Evolutionary conservation across 2,329 filamentous ascomycete species (phyloP), one percentile per base, ranked within the genome.

Genomic region (Drechmeria coniospora): DNA sequence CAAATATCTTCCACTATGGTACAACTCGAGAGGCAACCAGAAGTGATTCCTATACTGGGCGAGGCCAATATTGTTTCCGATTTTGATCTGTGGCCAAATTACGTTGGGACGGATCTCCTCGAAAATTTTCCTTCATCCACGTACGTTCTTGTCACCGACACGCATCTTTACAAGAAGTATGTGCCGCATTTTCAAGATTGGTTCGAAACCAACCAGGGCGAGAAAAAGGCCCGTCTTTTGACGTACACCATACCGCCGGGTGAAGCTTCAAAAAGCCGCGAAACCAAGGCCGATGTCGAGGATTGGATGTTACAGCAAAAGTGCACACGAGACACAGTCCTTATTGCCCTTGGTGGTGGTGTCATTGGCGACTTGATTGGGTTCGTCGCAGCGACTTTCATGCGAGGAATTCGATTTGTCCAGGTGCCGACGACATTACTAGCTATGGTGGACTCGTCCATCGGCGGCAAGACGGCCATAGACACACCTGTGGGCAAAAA

Each of bases 291-390:
- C 25, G 79, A 87, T 43, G 86, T 98, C 29, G 90, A 98, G 53
- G 90, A 98, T 54, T 98, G 90, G 90, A 78, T 98, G 71, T 65
- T 95, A 33, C 71, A 74, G 40, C 74, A 93, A 44, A 75, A 78
- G 76, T 98, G 90, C 59, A 92, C 86, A 15, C 69, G 90, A 41
- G 90, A 98, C 54, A 93, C 84, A 0, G 81, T 98, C 37, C 76
- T 98, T 33, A 81, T 98, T 49, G 90, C 90, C 15, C 68, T 98
- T 8, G 90, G 90, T 18, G 90, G 90, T 38, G 90, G 90, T 32
- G 90, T 98, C 35, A 94, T 98, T 54, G 90, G 90, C 18, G 90
- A 98, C 54, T 79, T 98, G 79, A 86, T 93, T 37, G 90, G 90
- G 28, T 98, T 92, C 50, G 84, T 95, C 28, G 90, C 90, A 14